Evolutionary conservation across 345 rosid genomes (phyloP).

Genomic region (Lepidium aucheri): DNA sequence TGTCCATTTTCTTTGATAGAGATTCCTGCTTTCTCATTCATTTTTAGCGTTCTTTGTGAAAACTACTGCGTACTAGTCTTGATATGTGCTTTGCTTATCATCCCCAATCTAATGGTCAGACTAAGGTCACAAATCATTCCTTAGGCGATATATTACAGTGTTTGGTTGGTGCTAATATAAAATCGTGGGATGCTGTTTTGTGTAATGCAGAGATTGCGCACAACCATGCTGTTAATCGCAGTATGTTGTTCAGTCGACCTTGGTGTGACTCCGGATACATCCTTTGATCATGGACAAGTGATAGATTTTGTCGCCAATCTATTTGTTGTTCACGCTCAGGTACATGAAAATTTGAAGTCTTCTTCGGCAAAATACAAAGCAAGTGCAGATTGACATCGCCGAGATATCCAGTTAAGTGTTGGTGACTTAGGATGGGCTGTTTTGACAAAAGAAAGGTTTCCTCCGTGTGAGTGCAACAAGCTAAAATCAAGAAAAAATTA

Average conservation of each 20-base stretch:
- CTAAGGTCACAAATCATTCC: neutral
- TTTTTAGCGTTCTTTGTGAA: neutral
- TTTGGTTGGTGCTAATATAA: neutral
- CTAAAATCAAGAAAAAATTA: neutral
- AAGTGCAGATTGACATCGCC: rapidly evolving
- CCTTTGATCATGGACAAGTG: neutral
- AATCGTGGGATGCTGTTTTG: neutral
- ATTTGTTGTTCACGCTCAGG: neutral
- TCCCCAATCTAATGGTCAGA: neutral
- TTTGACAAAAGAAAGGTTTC: neutral
- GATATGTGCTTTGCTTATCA: neutral
- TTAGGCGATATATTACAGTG: neutral
- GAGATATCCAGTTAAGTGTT: neutral
- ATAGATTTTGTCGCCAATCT: neutral
- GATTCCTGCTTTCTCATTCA: neutral
- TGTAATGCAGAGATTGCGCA: neutral
- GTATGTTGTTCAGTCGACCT: neutral
- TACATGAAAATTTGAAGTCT: neutral
- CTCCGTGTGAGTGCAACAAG: neutral
- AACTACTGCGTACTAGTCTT: neutral
- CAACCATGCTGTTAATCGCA: neutral
- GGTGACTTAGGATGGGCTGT: neutral
- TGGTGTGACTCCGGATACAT: neutral
- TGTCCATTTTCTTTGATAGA: neutral
- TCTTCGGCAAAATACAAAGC: neutral